phyloP scores from a whole-genome alignment of 2,329 filamentous ascomycete genomes.

The Calonectria pseudoturangicola region DNA sequence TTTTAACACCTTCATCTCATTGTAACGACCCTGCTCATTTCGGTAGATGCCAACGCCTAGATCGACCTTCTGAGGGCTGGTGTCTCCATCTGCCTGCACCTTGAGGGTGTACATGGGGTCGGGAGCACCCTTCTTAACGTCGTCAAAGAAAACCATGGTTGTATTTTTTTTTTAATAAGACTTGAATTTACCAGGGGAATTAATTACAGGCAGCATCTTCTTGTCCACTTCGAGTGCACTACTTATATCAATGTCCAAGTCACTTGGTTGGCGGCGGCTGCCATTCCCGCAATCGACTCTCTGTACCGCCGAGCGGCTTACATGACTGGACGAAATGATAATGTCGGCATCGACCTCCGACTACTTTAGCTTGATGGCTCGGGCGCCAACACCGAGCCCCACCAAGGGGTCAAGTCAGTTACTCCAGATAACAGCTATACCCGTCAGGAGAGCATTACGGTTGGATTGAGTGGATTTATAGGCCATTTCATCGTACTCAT shows the following conservation, averaged over 20 bases:
- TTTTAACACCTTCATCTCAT: constrained; percentile 56
- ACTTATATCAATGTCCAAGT: constrained; percentile 6
- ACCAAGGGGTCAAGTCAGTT: not conserved
- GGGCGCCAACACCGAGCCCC: constrained; percentile 5
- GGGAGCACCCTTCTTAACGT: constrained; percentile 51
- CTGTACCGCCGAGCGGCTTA: not conserved
- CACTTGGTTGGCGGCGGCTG: constrained; percentile 7
- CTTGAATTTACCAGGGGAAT: not conserved
- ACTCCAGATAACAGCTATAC: not conserved
- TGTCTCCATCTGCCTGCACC: constrained; percentile 55
- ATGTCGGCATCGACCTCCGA: constrained; percentile 24
- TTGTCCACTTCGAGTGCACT: not conserved
- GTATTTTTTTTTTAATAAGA: not conserved
- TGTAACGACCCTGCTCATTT: constrained; percentile 57
- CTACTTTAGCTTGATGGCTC: constrained; percentile 3
- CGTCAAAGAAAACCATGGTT: constrained; percentile 51
- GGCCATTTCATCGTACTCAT: too few relatives aligned
- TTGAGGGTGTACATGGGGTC: constrained; percentile 61
- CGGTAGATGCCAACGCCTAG: constrained; percentile 62
- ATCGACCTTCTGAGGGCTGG: constrained; percentile 57
- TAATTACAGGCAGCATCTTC: not conserved
- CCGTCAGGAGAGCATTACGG: not conserved
- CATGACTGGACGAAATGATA: constrained; percentile 16
- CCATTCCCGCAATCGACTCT: constrained; percentile 23
- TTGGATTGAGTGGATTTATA: too few relatives aligned